A percentile compares a stretch with the other conserved stretches of the same genome.
phyloP scores from a whole-genome alignment of 1,284 basidiomycete genomes.

The Malassezia dermatis region DNA sequence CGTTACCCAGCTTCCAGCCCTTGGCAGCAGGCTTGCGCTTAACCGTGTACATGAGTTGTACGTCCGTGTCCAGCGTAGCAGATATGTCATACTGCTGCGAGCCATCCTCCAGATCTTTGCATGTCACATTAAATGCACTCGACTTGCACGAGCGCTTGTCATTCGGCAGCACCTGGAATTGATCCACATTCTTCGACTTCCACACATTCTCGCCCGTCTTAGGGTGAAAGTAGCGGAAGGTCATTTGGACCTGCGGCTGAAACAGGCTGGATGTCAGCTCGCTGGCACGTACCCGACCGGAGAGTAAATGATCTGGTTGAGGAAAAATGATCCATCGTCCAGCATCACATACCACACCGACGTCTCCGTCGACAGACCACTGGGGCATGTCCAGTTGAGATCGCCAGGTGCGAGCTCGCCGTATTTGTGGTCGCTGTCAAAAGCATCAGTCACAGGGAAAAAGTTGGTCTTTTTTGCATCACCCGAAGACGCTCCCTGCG shows the following conservation, averaged over 20 bases:
- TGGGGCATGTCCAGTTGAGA: constrained; percentile 68
- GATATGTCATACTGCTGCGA: constrained; percentile 65
- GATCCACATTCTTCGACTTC: constrained; percentile 79
- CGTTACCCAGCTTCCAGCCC: constrained; percentile 85
- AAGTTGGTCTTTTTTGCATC: constrained; percentile 27
- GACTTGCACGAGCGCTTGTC: constrained; percentile 80
- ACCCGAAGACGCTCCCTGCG: constrained; percentile 15
- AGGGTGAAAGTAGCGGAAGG: constrained; percentile 79
- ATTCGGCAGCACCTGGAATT: constrained; percentile 58
- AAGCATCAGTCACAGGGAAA: constrained; percentile 35
- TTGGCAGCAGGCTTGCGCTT: constrained; percentile 61
- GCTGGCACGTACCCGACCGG: constrained; percentile 68
- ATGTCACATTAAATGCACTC: constrained; percentile 66
- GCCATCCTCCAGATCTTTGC: constrained; percentile 57
- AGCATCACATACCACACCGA: constrained; percentile 77
- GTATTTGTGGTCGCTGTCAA: constrained; percentile 52
- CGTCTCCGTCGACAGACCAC: constrained; percentile 83
- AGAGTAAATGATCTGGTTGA: constrained; percentile 91
- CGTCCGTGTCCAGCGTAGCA: constrained; percentile 67
- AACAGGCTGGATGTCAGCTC: constrained; percentile 56
- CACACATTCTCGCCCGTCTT: constrained; percentile 64
- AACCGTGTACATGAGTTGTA: constrained; percentile 70
- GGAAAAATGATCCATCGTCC: constrained; percentile 69
- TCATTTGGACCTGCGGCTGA: constrained; percentile 92
- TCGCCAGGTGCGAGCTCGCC: constrained; percentile 62